Evolutionary conservation across 306 rosid genomes (phyloP).

Genomic region (Vicia villosa): DNA sequence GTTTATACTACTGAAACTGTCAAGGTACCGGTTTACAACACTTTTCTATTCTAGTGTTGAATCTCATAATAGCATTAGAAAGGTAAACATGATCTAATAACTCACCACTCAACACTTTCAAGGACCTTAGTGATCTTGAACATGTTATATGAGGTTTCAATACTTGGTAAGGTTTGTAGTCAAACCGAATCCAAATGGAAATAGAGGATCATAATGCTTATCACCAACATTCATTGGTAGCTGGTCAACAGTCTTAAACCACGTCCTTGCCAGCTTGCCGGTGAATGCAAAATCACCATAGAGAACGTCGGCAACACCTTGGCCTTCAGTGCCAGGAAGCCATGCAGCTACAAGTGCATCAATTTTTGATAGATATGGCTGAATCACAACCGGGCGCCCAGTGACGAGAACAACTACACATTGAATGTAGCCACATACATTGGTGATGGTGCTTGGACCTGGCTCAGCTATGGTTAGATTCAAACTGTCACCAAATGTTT

Average conservation of each 20-base stretch:
- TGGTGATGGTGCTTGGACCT: conserved; percentile 71
- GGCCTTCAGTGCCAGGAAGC: conserved; percentile 84
- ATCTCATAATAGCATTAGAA: conserved; percentile 11
- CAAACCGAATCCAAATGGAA: conserved; percentile 44
- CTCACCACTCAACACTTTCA: conserved; percentile 1
- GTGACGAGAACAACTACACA: conserved; percentile 75
- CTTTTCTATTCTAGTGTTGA: not conserved
- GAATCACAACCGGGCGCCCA: conserved; percentile 86
- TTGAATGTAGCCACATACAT: conserved; percentile 61
- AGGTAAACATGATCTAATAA: not conserved
- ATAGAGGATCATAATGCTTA: conserved; percentile 40
- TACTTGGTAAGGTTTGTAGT: conserved; percentile 27
- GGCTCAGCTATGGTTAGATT: conserved; percentile 73
- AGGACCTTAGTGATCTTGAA: not conserved
- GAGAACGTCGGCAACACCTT: conserved; percentile 41
- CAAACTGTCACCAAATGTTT: conserved; percentile 75
- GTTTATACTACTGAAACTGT: conserved; percentile 4
- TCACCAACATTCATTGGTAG: conserved; percentile 51
- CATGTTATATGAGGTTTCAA: conserved; percentile 14
- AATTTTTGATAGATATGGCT: conserved; percentile 63
- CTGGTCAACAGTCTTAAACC: conserved; percentile 44
- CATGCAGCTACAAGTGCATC: conserved; percentile 93
- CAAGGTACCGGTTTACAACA: not conserved
- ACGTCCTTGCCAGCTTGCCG: conserved; percentile 41
- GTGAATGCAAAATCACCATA: conserved; percentile 40